Evolutionary conservation across 345 rosid genomes (phyloP).

Genomic region (Moricandia arvensis): DNA sequence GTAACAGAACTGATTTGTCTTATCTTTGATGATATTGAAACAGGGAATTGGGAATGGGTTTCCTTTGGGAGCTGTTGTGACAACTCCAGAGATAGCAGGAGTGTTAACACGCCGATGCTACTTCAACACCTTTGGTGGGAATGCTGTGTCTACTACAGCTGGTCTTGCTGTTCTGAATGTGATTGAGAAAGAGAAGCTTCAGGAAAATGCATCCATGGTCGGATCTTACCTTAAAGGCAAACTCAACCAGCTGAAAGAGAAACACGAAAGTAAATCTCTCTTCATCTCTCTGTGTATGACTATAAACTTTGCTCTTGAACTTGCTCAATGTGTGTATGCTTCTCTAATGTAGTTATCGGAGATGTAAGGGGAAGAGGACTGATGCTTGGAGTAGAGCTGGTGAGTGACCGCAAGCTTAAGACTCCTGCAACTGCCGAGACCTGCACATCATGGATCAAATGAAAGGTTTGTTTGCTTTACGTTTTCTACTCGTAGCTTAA

Average conservation of each 20-base stretch:
- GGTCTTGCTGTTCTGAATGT: conserved; percentile 87
- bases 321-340: background rate
- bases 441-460: conserved; percentile 76
- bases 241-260: conserved; percentile 67
- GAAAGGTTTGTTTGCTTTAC: conserved; percentile 60
- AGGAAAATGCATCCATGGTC: conserved; percentile 74
- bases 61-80: conserved; percentile 97
- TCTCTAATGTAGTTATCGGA: conserved; percentile 60
- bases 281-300: background rate
- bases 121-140: conserved; percentile 94
- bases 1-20: background rate
- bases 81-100: conserved; percentile 90
- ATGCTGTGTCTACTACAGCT: conserved; percentile 82
- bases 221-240: conserved; percentile 78
- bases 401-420: conserved; percentile 69
- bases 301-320: background rate
- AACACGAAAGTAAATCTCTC: conserved; percentile 59
- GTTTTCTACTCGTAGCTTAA: background rate
- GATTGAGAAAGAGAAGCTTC: conserved; percentile 88
- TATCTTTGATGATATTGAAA: conserved; percentile 4
- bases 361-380: conserved; percentile 95
- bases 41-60: conserved; percentile 97
- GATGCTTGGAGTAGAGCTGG: conserved; percentile 97
- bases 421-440: conserved; percentile 85
- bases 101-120: conserved; percentile 77